Evolutionary conservation across 108 stramenopile species (phyloP).

Genomic region (Cyclotella choctawhatcheeana): DNA sequence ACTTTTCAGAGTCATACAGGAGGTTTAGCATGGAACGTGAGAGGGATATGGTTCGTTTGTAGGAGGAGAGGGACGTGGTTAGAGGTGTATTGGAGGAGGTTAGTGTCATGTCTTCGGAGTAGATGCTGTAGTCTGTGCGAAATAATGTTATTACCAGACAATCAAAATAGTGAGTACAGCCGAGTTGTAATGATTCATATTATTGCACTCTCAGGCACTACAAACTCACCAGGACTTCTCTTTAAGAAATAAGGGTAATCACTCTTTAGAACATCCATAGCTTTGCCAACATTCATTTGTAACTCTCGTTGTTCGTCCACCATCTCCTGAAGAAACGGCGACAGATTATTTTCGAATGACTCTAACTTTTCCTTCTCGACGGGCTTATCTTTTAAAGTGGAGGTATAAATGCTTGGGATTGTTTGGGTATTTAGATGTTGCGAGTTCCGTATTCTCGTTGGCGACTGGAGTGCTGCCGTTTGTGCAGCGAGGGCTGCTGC

Average conservation of each 20-base stretch:
- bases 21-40: constrained; percentile 62
- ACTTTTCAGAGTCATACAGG: constrained; percentile 58
- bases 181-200: too few relatives aligned
- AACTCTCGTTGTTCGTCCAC: constrained; percentile 74
- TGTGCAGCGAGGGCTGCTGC: background rate
- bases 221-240: constrained; percentile 64
- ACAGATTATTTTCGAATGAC: constrained; percentile 32
- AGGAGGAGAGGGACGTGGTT: constrained; percentile 65
- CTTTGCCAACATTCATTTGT: constrained; percentile 76
- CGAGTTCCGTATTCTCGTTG: background rate
- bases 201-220: too few relatives aligned
- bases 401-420: background rate
- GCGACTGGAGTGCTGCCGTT: background rate
- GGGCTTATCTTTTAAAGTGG: background rate
- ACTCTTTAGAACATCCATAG: constrained; percentile 76
- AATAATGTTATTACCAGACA: too few relatives aligned
- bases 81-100: constrained; percentile 61
- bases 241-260: constrained; percentile 78
- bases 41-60: constrained; percentile 64
- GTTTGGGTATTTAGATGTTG: background rate
- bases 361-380: too few relatives aligned
- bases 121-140: constrained; percentile 79
- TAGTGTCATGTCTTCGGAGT: constrained; percentile 64
- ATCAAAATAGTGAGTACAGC: too few relatives aligned
- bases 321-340: constrained; percentile 73